Base-by-base conservation (phyloP, 345 rosid genomes). In the Eucalyptus erythrocorys region DNA sequence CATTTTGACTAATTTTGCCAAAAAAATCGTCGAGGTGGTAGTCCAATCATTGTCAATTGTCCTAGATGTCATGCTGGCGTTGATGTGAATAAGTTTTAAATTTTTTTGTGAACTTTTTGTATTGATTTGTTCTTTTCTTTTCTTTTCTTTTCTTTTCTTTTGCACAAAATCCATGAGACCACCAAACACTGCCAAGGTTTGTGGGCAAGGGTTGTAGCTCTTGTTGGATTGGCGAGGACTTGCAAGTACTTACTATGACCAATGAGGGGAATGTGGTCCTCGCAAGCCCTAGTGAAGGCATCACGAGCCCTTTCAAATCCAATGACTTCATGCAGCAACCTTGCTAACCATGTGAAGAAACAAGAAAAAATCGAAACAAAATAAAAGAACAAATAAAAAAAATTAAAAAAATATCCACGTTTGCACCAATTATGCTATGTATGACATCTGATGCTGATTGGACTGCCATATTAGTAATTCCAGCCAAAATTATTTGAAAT, bases 381-480 rank as follows among this genome's bases (percentile, higher is more conserved):
- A 55, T 3, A 55, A 2, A 55, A 55, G 10, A 51, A 51, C 57
- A 51, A 55, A 55, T 8, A 8, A 1, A 55, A 55, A 55, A 22
- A 4, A 53, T 19, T 3, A 1, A 24, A 55, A 53, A 55, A 22
- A 22, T 55, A 55, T 55, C 30, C 1, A 24, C 1, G 1, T 4
- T 3, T 24, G 0, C 6, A 26, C 1, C 13, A 9, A 55, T 22
- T 26, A 1, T 22, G 7, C 13, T 22, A 55, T 22, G 30, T 4
- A 55, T 30, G 61, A 55, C 30, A 24, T 22, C 3, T 0, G 0
- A 55, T 1, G 1, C 1, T 24, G 0, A 24, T 55, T 55, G 3
- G 13, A 55, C 6, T 22, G 1, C 61, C 13, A 55, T 30, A 55
- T 4, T 4, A 55, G 1, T 5, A 22, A 24, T 55, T 55, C 30